Percentiles rank a stretch among this genome's conserved stretches.
Evolutionary conservation across 495 filamentous ascomycete genomes (phyloP).

Genomic region (Friedmanniomyces simplex): DNA sequence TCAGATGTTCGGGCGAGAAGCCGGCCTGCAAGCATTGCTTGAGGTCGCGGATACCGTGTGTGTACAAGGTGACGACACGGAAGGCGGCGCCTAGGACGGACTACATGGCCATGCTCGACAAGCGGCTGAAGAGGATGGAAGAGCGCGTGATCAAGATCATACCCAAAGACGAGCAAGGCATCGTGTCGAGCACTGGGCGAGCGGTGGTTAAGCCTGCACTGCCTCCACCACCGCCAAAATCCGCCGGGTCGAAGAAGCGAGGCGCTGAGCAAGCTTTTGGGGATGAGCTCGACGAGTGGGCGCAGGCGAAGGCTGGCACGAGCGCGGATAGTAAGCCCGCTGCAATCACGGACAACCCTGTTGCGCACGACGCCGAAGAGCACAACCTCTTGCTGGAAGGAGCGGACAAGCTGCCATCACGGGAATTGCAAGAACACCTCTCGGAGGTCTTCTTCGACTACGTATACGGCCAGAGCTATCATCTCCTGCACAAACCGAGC

Average conservation of each 20-base stretch:
- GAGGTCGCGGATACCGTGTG: slow-evolving; percentile 84
- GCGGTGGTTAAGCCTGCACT: slow-evolving; percentile 71
- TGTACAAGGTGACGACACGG: slow-evolving; percentile 94
- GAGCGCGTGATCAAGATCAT: slow-evolving; percentile 94
- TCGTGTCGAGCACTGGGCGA: slow-evolving; percentile 53
- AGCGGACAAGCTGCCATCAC: slow-evolving; percentile 68
- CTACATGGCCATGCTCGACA: slow-evolving; percentile 99
- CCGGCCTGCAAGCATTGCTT: slow-evolving; percentile 96
- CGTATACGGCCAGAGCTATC: slow-evolving; percentile 90
- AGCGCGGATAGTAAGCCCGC: slow-evolving; percentile 11
- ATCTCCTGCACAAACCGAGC: slow-evolving; percentile 91
- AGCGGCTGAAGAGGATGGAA: slow-evolving; percentile 75
- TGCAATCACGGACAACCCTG: slow-evolving; percentile 33
- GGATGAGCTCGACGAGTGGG: slow-evolving; percentile 72
- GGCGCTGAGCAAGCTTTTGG: slow-evolving; percentile 83
- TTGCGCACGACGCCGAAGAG: slow-evolving; percentile 58
- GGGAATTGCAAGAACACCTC: slow-evolving; percentile 88
- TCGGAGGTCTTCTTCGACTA: slow-evolving; percentile 94
- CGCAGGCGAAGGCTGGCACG: slow-evolving; percentile 38
- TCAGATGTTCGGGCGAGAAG: slow-evolving; percentile 94
- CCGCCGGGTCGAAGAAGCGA: slow-evolving; percentile 60
- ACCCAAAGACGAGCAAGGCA: slow-evolving; percentile 63
- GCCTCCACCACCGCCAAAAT: slow-evolving; percentile 47
- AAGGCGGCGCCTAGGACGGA: slow-evolving; percentile 95
- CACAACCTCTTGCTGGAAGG: slow-evolving; percentile 67